Conservation (phyloP, 345 rosid genomes). For the Rhodamnia argentea region DNA sequence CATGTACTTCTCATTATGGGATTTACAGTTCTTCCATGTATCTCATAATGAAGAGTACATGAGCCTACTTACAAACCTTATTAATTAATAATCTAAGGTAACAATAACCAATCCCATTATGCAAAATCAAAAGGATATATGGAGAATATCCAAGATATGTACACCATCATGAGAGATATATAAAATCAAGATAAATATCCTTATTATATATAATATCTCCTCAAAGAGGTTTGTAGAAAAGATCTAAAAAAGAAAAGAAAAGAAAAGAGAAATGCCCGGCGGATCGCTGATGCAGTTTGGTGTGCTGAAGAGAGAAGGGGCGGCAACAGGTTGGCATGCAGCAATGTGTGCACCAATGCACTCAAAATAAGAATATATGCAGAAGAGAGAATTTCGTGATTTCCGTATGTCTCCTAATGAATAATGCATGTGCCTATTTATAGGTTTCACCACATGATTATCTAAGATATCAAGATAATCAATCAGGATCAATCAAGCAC, state of each 20-base stretch:
- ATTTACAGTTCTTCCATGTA: not conserved
- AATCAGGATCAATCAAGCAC: not conserved
- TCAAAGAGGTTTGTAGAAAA: not conserved
- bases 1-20: not conserved
- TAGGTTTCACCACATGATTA: not conserved
- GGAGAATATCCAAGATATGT: not conserved
- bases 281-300: not conserved
- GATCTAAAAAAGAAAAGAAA: not conserved
- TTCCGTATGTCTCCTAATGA: not conserved
- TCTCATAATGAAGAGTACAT: not conserved
- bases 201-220: not conserved
- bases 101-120: not conserved
- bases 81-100: not conserved
- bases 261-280: too few relatives aligned
- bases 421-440: not conserved
- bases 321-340: not conserved
- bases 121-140: not conserved
- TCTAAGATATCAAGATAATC: not conserved
- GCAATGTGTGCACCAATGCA: not conserved
- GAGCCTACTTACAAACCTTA: not conserved
- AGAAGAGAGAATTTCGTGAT: not conserved
- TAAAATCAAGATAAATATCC: not conserved
- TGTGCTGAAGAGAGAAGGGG: not conserved
- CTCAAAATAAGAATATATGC: not conserved
- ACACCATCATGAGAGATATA: not conserved